phyloP scores from a whole-genome alignment of 73 alveolate genomes.

The Paramecium sexaurelia region DNA sequence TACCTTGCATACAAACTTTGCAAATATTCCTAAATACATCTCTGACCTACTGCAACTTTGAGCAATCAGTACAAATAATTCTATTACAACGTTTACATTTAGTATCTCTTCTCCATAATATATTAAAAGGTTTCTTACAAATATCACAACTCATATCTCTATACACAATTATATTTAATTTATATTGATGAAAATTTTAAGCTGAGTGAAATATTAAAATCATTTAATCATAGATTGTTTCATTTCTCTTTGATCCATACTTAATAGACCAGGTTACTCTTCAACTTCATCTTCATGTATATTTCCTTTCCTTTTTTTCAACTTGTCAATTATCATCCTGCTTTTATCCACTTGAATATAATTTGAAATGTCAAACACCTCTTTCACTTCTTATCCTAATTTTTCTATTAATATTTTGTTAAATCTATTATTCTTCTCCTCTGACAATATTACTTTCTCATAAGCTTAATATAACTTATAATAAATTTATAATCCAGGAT shows the following conservation, averaged over 20 bases:
- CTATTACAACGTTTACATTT: conserved; percentile 24
- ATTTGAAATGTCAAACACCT: conserved; percentile 22
- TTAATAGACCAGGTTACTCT: neutral
- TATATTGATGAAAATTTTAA: neutral
- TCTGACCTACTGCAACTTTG: neutral
- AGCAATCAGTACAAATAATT: conserved; percentile 4
- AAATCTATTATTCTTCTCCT: conserved; percentile 8
- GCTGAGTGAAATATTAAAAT: neutral
- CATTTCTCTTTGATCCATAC: neutral
- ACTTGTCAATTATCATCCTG: neutral
- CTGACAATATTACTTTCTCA: neutral
- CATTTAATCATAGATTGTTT: neutral
- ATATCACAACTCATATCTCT: conserved; percentile 35
- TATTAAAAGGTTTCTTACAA: neutral
- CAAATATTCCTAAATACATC: conserved; percentile 12
- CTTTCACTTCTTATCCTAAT: conserved; percentile 30
- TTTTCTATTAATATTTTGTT: neutral
- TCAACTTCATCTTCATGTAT: neutral
- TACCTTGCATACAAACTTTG: conserved; percentile 25
- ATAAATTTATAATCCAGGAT: neutral
- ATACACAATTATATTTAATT: neutral
- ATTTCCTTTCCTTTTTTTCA: neutral
- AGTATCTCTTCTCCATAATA: neutral
- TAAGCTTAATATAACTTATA: conserved; percentile 17
- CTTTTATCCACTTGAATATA: neutral